phyloP scores from a whole-genome alignment of 306 rosid genomes.

The Comarum palustre region DNA sequence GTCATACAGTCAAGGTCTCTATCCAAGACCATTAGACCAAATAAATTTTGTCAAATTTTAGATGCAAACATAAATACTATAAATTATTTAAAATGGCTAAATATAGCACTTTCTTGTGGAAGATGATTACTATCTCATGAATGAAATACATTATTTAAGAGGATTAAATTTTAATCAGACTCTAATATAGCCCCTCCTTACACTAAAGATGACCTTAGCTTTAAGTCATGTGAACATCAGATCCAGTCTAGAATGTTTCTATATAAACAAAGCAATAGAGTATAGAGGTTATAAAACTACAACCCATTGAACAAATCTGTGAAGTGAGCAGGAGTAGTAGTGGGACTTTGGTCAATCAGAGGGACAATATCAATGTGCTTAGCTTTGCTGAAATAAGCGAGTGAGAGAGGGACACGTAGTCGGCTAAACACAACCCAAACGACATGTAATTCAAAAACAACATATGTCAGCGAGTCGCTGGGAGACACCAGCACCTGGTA shows the following conservation, averaged over 20 bases:
- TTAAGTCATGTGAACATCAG: too few species aligned
- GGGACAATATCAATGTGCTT: slow-evolving; percentile 46
- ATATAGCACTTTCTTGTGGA: too few species aligned
- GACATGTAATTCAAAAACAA: slow-evolving; percentile 40
- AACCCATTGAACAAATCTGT: slow-evolving; percentile 29
- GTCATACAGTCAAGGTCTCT: too few species aligned
- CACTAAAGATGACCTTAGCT: too few species aligned
- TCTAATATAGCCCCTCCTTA: too few species aligned
- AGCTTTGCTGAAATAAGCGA: slow-evolving; percentile 17
- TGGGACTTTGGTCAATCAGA: slow-evolving; percentile 39
- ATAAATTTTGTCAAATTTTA: too few species aligned
- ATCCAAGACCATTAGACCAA: too few species aligned
- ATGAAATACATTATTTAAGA: too few species aligned
- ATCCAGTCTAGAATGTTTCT: slow-evolving; percentile 38
- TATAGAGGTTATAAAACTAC: slow-evolving; percentile 32
- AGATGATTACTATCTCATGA: too few species aligned
- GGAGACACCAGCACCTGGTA: slow-evolving; percentile 57
- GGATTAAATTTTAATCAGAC: too few species aligned
- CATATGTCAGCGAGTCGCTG: slow-evolving; percentile 33
- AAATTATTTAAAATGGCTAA: too few species aligned
- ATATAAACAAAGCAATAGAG: slow-evolving; percentile 14
- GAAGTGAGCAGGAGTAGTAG: slow-evolving; percentile 30
- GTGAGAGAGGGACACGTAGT: slow-evolving; percentile 36
- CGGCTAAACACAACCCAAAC: slow-evolving; percentile 44
- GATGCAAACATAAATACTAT: too few species aligned